Conservation (phyloP, 768 basidiomycete species). For the Kwoniella newhampshirensis region DNA sequence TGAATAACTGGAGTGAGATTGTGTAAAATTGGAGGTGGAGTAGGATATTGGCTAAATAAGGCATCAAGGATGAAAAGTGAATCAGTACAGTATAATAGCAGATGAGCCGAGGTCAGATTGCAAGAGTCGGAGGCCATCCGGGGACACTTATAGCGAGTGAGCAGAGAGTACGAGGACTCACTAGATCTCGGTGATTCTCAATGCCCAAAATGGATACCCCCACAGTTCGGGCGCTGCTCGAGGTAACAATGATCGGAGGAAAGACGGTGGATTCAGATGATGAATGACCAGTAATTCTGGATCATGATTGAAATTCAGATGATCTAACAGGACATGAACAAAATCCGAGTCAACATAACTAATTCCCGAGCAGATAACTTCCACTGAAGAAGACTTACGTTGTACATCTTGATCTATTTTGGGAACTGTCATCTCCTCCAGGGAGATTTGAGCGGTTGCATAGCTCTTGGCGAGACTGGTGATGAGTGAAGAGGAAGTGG, state of each 20-base stretch:
- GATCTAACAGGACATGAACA: too few relatives aligned
- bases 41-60: conserved; percentile 28
- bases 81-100: not conserved
- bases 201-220: conserved; percentile 44
- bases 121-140: too few relatives aligned
- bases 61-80: not conserved
- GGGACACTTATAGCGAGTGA: too few relatives aligned
- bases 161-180: conserved; percentile 23
- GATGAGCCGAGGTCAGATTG: too few relatives aligned
- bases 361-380: not conserved
- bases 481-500: conserved; percentile 4
- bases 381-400: conserved; percentile 2
- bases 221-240: conserved; percentile 38
- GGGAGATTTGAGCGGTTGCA: not conserved
- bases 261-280: conserved; percentile 18
- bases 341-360: too few relatives aligned
- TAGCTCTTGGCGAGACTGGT: not conserved
- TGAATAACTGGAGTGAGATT: conserved; percentile 18
- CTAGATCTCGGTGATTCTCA: conserved; percentile 49
- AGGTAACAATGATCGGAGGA: conserved; percentile 23
- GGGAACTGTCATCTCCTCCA: conserved; percentile 1
- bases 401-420: conserved; percentile 14
- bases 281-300: conserved; percentile 43
- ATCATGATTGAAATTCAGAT: conserved; percentile 20
- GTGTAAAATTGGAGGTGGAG: conserved; percentile 24